phyloP scores from a whole-genome alignment of 305 asterid species.

The Plantago rigida region DNA sequence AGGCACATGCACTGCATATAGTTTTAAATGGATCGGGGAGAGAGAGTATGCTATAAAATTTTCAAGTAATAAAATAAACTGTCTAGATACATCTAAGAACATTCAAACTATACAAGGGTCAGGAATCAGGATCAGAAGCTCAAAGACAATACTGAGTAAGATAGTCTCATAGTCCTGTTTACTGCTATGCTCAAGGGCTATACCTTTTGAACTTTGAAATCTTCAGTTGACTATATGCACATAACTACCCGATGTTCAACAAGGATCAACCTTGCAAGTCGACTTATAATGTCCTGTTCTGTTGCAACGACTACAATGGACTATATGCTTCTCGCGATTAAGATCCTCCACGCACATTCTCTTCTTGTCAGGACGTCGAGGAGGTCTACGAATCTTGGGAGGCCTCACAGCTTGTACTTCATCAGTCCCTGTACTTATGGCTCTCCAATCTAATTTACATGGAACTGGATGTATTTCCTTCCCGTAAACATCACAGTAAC shows the following conservation, averaged over 20 bases:
- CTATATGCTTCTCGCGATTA: slow-evolving; percentile 63
- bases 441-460: slow-evolving; percentile 46
- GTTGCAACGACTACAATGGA: slow-evolving; percentile 59
- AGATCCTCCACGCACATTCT: slow-evolving; percentile 57
- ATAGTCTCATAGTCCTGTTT: no score
- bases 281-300: slow-evolving; percentile 68
- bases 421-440: slow-evolving; percentile 29
- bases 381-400: slow-evolving; percentile 59
- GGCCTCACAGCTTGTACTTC: slow-evolving; percentile 43
- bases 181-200: no score
- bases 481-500: slow-evolving; percentile 42
- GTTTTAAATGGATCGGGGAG: no score
- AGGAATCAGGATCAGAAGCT: no score
- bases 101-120: no score
- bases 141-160: no score
- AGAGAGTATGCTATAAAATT: no score
- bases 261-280: slow-evolving; percentile 51
- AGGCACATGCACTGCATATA: no score
- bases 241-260: slow-evolving; percentile 31
- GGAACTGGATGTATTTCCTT: slow-evolving; percentile 42
- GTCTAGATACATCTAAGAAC: no score
- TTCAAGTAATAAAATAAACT: no score
- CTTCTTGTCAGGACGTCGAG: slow-evolving; percentile 71
- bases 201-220: no score
- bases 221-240: no score